These are phyloP conservation scores for Tremella mesenterica DNA, from an alignment of 768 basidiomycete species.

Conservation along the genomic window DNA sequence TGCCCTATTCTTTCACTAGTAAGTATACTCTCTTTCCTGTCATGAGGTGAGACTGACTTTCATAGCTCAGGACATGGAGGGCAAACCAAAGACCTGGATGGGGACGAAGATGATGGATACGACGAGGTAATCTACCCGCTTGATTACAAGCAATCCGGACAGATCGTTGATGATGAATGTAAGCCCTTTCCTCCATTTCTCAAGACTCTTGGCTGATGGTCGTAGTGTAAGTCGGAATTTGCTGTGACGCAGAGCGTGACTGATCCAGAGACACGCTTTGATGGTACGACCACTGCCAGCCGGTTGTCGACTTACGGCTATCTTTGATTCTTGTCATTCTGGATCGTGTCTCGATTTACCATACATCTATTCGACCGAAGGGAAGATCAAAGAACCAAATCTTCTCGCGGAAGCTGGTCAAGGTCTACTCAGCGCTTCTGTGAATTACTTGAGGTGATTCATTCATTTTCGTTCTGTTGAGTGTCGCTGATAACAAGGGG, in stretches of 20 bases:
- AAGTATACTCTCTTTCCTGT: slow-evolving; percentile 1
- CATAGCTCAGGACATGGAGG: slow-evolving; percentile 81
- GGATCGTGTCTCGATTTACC: slow-evolving; percentile 54
- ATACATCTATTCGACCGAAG: slow-evolving; percentile 75
- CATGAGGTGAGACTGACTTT: not conserved
- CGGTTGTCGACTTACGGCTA: slow-evolving; percentile 74
- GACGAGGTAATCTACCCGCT: slow-evolving; percentile 65
- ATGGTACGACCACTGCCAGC: slow-evolving; percentile 68
- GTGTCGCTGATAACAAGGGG: slow-evolving; percentile 5
- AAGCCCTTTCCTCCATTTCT: not conserved
- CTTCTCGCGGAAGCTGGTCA: slow-evolving; percentile 74
- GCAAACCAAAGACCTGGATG: slow-evolving; percentile 62
- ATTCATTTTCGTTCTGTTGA: not conserved
- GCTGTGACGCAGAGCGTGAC: not conserved
- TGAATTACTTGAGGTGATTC: slow-evolving; percentile 50
- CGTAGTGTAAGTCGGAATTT: slow-evolving; percentile 10
- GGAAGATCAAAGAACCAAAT: slow-evolving; percentile 89
- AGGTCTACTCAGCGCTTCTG: slow-evolving; percentile 65
- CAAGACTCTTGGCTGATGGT: slow-evolving; percentile 2
- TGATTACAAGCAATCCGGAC: slow-evolving; percentile 59
- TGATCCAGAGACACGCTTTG: slow-evolving; percentile 52
- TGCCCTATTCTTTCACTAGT: slow-evolving; percentile 43
- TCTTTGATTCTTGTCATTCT: slow-evolving; percentile 45
- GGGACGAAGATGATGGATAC: slow-evolving; percentile 40
- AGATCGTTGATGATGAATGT: slow-evolving; percentile 82